These are phyloP conservation scores for Tetradesmus lagerheimii DNA, from an alignment of 139 green algal genomes.

Conservation along the genomic window DNA sequence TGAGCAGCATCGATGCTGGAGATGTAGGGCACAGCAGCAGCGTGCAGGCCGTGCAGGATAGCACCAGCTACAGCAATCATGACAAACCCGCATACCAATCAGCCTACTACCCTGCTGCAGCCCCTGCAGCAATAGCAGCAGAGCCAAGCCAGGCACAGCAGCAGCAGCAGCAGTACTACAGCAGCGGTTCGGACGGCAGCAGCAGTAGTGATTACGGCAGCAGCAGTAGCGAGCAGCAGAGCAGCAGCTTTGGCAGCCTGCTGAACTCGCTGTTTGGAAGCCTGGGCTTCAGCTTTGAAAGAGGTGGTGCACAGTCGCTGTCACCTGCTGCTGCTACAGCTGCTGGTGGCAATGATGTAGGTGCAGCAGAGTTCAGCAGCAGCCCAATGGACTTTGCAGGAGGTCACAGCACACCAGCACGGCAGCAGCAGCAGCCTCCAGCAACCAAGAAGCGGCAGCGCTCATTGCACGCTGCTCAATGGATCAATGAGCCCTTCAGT, in stretches of 20 bases:
- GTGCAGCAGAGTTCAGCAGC: background rate
- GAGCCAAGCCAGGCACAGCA: background rate
- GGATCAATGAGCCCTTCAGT: too few species aligned
- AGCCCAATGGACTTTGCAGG: background rate
- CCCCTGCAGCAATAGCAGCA: background rate
- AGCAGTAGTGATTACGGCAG: background rate
- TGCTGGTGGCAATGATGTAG: background rate
- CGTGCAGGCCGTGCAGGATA: background rate
- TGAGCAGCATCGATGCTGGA: background rate
- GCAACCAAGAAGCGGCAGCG: background rate
- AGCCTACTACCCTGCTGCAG: background rate
- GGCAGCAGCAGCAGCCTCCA: background rate
- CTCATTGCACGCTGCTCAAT: background rate
- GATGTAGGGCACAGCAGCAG: background rate
- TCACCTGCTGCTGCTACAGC: background rate
- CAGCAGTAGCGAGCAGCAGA: conserved; percentile 3
- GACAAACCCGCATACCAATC: background rate
- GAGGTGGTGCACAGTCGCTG: background rate
- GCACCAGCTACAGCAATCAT: background rate
- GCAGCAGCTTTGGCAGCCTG: background rate
- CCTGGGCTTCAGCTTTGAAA: background rate
- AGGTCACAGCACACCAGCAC: background rate
- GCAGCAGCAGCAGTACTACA: background rate
- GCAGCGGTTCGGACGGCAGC: background rate
- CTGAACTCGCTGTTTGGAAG: background rate